Percentiles rank a stretch among this genome's conserved stretches.
Evolutionary conservation across 2,329 filamentous ascomycete genomes (phyloP).

Genomic region (Fusarium sp.): DNA sequence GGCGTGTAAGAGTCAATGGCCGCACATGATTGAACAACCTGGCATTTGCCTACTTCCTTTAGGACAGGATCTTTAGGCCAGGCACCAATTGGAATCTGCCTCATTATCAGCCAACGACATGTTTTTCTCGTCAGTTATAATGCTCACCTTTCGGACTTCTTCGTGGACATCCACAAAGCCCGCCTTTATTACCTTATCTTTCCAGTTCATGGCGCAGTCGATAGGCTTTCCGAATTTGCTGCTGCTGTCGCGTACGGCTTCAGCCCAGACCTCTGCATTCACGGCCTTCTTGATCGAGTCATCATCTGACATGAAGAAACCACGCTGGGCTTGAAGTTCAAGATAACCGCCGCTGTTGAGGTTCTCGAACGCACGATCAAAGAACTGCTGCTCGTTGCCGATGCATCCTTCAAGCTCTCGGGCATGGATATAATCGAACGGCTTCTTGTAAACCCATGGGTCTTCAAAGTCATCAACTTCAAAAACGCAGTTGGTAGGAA

Average conservation of each 20-base stretch:
- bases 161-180: conserved; percentile 23
- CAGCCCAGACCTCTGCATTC: conserved; percentile 17
- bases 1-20: conserved; percentile 32
- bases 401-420: conserved; percentile 33
- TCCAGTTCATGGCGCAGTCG: conserved; percentile 16
- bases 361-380: conserved; percentile 9
- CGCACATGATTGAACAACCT: conserved; percentile 23
- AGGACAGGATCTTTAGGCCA: conserved; percentile 24
- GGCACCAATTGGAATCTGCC: conserved; percentile 18
- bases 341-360: conserved; percentile 22
- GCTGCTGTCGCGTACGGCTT: conserved; percentile 11
- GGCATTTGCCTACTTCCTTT: conserved; percentile 23
- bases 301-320: conserved; percentile 23
- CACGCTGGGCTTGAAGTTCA: conserved; percentile 14
- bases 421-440: conserved; percentile 30
- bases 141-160: not conserved
- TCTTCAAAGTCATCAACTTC: conserved; percentile 31
- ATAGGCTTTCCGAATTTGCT: conserved; percentile 26
- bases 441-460: conserved; percentile 21
- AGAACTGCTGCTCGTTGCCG: conserved; percentile 20
- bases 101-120: not conserved
- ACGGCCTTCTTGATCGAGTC: conserved; percentile 21
- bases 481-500: conserved; percentile 20
- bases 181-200: conserved; percentile 10
- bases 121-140: rapidly evolving